Conservation (phyloP, 2,329 filamentous ascomycete species). For the Epichloe bromicola region DNA sequence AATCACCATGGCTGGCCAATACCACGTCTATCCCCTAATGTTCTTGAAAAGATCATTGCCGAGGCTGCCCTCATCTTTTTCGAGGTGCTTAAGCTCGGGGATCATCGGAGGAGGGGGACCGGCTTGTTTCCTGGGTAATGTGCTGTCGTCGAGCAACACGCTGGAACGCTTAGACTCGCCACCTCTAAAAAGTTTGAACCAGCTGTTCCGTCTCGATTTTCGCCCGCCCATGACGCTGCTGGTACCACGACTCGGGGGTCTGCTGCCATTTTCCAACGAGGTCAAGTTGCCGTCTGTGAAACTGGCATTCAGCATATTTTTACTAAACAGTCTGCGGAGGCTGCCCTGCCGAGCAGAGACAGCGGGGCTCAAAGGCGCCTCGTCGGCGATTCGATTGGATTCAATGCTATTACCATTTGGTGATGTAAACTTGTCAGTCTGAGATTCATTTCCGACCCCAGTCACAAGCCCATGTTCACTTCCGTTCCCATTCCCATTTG, state of each 20-base stretch:
- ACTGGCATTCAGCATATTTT: slow-evolving; percentile 39
- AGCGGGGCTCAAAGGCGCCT: slow-evolving; percentile 38
- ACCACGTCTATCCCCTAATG: slow-evolving; percentile 33
- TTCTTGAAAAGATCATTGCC: slow-evolving; percentile 45
- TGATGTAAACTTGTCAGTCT: slow-evolving; percentile 5
- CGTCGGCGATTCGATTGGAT: slow-evolving; percentile 37
- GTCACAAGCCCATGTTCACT: background rate
- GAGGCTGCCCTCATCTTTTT: slow-evolving; percentile 33
- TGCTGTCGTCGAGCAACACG: slow-evolving; percentile 26
- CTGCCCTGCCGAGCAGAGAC: slow-evolving; percentile 39
- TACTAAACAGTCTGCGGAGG: slow-evolving; percentile 45
- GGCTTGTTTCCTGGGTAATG: slow-evolving; percentile 21
- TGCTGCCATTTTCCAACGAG: slow-evolving; percentile 23
- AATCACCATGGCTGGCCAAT: background rate
- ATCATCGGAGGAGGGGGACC: slow-evolving; percentile 49
- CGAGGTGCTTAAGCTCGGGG: slow-evolving; percentile 40
- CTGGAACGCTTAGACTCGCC: slow-evolving; percentile 28
- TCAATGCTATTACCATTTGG: slow-evolving; percentile 30
- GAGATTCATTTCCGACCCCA: background rate
- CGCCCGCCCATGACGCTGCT: slow-evolving; percentile 37
- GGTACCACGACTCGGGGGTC: slow-evolving; percentile 41
- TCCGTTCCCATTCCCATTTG: background rate
- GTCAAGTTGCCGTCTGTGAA: slow-evolving; percentile 36
- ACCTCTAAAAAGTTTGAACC: slow-evolving; percentile 41
- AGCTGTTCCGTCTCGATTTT: slow-evolving; percentile 43